phyloP scores from a whole-genome alignment of 345 rosid species.

The Dimocarpus longan region DNA sequence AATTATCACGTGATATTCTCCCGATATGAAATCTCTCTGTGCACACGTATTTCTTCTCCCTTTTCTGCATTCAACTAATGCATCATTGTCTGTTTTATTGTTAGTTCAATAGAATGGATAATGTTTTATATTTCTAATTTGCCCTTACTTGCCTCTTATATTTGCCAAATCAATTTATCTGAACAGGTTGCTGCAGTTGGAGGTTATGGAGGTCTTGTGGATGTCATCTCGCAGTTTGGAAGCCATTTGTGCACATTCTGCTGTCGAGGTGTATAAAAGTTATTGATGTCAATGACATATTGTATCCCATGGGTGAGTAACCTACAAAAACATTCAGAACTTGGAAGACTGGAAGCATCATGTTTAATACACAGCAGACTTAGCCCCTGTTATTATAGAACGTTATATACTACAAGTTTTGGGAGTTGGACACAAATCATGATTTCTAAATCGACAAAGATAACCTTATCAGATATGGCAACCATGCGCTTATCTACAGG shows the following conservation, averaged over 20 bases:
- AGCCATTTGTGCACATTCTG: slow-evolving; percentile 92
- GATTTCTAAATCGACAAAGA: too few relatives aligned
- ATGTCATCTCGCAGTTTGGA: slow-evolving; percentile 84
- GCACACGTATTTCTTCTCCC: not conserved
- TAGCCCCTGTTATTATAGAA: not conserved
- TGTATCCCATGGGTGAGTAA: not conserved
- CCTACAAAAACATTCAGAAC: not conserved
- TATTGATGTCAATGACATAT: not conserved
- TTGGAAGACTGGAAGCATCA: not conserved
- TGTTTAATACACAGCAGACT: not conserved
- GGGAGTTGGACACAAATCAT: too few relatives aligned
- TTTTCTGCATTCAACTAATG: not conserved
- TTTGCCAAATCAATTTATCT: not conserved
- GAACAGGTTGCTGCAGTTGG: slow-evolving; percentile 76
- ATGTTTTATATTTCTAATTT: not conserved
- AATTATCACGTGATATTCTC: not conserved
- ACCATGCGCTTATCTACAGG: too few relatives aligned
- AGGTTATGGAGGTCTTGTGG: slow-evolving; percentile 92
- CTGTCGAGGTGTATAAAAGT: slow-evolving; percentile 46
- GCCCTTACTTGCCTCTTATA: not conserved
- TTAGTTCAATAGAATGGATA: not conserved
- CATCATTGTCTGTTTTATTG: not conserved
- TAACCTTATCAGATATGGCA: too few relatives aligned
- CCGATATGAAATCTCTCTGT: too few relatives aligned
- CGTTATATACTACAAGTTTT: too few relatives aligned